phyloP scores from a whole-genome alignment of 495 filamentous ascomycete genomes.

The Neurospora intermedia region DNA sequence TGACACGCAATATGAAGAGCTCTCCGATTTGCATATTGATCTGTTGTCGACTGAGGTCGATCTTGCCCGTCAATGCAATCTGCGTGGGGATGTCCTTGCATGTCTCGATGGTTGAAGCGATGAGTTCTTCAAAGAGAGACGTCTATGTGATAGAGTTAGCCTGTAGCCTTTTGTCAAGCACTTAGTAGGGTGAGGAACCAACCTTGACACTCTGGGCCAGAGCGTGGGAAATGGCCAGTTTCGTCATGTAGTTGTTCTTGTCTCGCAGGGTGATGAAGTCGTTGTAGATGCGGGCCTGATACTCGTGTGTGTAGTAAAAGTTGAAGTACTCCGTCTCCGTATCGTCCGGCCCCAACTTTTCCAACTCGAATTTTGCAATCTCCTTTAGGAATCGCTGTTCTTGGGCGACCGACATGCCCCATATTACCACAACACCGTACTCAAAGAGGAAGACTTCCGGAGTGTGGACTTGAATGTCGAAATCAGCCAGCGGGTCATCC shows the following conservation, averaged over 20 bases:
- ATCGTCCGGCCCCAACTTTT: conserved; percentile 78
- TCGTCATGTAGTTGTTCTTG: conserved; percentile 94
- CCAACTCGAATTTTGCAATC: conserved; percentile 86
- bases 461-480: conserved; percentile 71
- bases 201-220: conserved; percentile 89
- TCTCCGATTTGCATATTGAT: conserved; percentile 99
- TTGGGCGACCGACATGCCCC: conserved; percentile 83
- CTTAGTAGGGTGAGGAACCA: conserved; percentile 3
- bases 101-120: conserved; percentile 82
- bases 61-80: conserved; percentile 83
- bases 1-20: conserved; percentile 92
- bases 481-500: conserved; percentile 34
- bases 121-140: conserved; percentile 91
- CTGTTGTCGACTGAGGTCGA: conserved; percentile 67
- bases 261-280: conserved; percentile 93
- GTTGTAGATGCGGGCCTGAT: conserved; percentile 97
- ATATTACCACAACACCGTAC: conserved; percentile 99
- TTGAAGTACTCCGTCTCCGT: conserved; percentile 96
- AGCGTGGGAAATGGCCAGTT: conserved; percentile 91
- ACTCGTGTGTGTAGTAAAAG: conserved; percentile 95
- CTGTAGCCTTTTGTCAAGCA: neutral
- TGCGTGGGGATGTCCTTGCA: conserved; percentile 84
- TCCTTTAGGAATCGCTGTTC: conserved; percentile 86
- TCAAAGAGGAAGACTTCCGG: conserved; percentile 94
- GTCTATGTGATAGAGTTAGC: conserved; percentile 44